These are phyloP conservation scores for Viola pubescens DNA, from an alignment of 441 rosid genomes.

Conservation along the genomic window DNA sequence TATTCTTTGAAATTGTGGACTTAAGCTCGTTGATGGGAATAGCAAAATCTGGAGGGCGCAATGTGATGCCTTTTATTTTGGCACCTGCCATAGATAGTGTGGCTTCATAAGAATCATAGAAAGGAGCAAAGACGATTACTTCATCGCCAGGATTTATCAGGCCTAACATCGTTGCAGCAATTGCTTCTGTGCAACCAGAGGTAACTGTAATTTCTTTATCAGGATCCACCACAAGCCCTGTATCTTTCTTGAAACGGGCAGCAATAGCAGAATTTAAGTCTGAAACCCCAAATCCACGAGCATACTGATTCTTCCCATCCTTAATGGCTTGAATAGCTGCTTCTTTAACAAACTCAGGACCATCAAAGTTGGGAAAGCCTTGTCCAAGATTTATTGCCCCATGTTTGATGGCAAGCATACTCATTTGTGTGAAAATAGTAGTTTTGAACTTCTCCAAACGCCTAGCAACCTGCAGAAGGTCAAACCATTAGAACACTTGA, in stretches of 20 bases:
- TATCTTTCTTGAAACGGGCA: constrained; percentile 55
- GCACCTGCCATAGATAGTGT: constrained; percentile 97
- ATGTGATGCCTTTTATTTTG: constrained; percentile 58
- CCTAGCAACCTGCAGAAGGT: constrained; percentile 50
- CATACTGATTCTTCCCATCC: constrained; percentile 91
- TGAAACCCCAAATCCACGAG: constrained; percentile 75
- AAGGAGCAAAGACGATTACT: constrained; percentile 84
- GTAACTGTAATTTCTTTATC: constrained; percentile 86
- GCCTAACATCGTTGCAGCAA: constrained; percentile 76
- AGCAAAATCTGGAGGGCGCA: constrained; percentile 69
- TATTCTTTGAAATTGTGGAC: constrained; percentile 54
- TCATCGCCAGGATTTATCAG: constrained; percentile 87
- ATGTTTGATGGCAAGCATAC: constrained; percentile 64
- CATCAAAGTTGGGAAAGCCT: constrained; percentile 95
- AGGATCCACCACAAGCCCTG: constrained; percentile 68
- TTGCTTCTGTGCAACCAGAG: constrained; percentile 91
- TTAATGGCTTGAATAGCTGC: constrained; percentile 81
- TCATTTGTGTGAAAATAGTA: constrained; percentile 88
- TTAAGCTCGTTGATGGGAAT: constrained; percentile 65
- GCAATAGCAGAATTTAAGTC: constrained; percentile 61
- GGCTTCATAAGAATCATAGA: constrained; percentile 91
- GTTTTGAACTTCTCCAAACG: constrained; percentile 91
- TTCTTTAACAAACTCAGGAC: constrained; percentile 95
- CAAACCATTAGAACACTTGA: background rate
- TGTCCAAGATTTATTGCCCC: constrained; percentile 91